A percentile compares a stretch with the other conserved stretches of the same genome.
Evolutionary conservation across 225 moss, liverwort and hornwort species (phyloP).

Genomic region (Takakia lepidozioides): DNA sequence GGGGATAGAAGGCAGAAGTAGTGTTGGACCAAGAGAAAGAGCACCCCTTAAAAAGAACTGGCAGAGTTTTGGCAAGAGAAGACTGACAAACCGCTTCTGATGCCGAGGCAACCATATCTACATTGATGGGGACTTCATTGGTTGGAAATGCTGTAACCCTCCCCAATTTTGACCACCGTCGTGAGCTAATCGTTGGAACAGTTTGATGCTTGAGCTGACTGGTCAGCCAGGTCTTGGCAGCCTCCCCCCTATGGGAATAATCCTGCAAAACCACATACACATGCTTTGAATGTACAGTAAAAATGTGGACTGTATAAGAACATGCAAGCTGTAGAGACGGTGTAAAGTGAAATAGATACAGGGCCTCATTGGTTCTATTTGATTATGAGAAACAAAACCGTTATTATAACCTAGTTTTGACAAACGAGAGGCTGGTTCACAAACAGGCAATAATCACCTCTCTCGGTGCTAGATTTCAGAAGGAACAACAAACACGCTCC

Average conservation of each 20-base stretch:
- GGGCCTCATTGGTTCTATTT: too few species aligned
- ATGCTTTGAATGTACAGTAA: too few species aligned
- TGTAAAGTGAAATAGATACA: too few species aligned
- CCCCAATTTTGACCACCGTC: constrained; percentile 39
- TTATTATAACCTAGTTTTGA: too few species aligned
- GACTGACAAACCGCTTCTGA: constrained; percentile 7
- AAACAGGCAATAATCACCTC: too few species aligned
- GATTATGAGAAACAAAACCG: too few species aligned
- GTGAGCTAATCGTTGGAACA: constrained; percentile 38
- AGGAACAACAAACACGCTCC: too few species aligned
- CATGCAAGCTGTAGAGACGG: too few species aligned
- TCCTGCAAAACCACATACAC: not conserved
- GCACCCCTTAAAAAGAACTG: not conserved
- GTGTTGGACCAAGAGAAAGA: not conserved
- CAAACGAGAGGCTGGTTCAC: too few species aligned
- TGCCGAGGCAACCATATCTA: constrained; percentile 2
- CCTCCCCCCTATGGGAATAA: constrained; percentile 28
- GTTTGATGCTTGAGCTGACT: constrained; percentile 28
- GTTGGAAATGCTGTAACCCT: constrained; percentile 3
- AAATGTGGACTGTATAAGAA: too few species aligned
- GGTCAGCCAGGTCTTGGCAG: constrained; percentile 21
- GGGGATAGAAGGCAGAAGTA: too few species aligned
- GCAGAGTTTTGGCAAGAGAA: not conserved
- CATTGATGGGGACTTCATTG: not conserved
- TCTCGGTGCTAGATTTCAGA: too few species aligned